Conservation (phyloP, 306 rosid species). For the Oemleria cerasiformis region DNA sequence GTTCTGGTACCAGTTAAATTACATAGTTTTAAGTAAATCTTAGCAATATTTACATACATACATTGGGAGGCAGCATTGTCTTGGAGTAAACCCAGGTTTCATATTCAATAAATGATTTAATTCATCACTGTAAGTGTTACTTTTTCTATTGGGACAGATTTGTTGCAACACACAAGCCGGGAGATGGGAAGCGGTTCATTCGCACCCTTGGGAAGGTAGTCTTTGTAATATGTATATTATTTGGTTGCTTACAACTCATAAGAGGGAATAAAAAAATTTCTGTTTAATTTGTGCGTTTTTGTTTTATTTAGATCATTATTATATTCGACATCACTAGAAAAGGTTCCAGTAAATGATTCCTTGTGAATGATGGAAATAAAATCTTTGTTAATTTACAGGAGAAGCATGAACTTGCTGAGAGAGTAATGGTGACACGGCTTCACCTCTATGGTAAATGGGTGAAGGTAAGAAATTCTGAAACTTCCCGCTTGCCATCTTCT, state of each 20-base stretch:
- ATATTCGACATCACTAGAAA: background rate
- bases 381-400: constrained; percentile 48
- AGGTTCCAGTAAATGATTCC: background rate
- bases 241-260: constrained; percentile 10
- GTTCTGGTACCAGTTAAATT: background rate
- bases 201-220: constrained; percentile 81
- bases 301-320: background rate
- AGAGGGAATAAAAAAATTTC: background rate
- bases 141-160: constrained; percentile 47
- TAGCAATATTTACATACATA: background rate
- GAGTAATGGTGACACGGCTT: constrained; percentile 96
- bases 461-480: constrained; percentile 49
- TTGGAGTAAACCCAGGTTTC: background rate
- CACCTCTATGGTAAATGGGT: constrained; percentile 91
- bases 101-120: background rate
- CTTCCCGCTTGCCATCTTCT: too few species aligned
- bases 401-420: constrained; percentile 85
- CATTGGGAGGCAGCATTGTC: background rate
- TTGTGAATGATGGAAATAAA: background rate
- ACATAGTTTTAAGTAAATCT: background rate
- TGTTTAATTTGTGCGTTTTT: background rate
- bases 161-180: constrained; percentile 71
- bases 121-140: background rate
- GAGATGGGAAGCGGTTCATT: constrained; percentile 73
- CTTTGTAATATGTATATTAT: constrained; percentile 7